phyloP scores from a whole-genome alignment of 2,329 filamentous ascomycete species.

The Thelonectria discophora region DNA sequence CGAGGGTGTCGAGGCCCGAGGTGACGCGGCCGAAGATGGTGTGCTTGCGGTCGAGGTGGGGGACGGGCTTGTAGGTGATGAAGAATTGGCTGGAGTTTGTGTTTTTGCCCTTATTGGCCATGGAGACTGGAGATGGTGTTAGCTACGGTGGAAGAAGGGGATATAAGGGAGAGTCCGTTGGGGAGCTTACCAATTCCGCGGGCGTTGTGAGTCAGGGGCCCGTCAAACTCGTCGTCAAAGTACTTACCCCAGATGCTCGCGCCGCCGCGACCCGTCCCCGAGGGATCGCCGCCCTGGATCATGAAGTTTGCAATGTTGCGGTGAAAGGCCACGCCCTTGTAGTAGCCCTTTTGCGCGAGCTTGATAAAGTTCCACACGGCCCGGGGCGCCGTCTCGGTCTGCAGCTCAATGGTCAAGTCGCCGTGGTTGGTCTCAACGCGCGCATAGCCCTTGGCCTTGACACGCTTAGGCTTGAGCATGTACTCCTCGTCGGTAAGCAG shows the following conservation, averaged over 20 bases:
- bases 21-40: slow-evolving; percentile 94
- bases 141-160: slow-evolving; percentile 12
- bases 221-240: slow-evolving; percentile 93
- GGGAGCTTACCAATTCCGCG: slow-evolving; percentile 67
- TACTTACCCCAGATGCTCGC: slow-evolving; percentile 92
- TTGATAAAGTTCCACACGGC: slow-evolving; percentile 98
- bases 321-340: slow-evolving; percentile 85
- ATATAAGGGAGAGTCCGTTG: slow-evolving; percentile 51
- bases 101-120: slow-evolving; percentile 99
- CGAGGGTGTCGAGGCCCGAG: slow-evolving; percentile 76
- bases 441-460: slow-evolving; percentile 91
- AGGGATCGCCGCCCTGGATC: slow-evolving; percentile 96
- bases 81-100: slow-evolving; percentile 97
- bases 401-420: slow-evolving; percentile 86
- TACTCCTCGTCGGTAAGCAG: slow-evolving; percentile 93
- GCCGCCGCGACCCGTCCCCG: slow-evolving; percentile 91
- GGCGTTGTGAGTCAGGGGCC: slow-evolving; percentile 82
- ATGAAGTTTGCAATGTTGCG: slow-evolving; percentile 96
- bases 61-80: slow-evolving; percentile 84
- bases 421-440: slow-evolving; percentile 88
- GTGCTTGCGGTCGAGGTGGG: slow-evolving; percentile 93
- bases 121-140: slow-evolving; percentile 60
- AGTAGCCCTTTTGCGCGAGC: slow-evolving; percentile 89
- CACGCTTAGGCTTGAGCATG: slow-evolving; percentile 88
- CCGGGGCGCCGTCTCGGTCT: slow-evolving; percentile 88